phyloP scores from a whole-genome alignment of 495 filamentous ascomycete species.

The Penicillium pulvis region DNA sequence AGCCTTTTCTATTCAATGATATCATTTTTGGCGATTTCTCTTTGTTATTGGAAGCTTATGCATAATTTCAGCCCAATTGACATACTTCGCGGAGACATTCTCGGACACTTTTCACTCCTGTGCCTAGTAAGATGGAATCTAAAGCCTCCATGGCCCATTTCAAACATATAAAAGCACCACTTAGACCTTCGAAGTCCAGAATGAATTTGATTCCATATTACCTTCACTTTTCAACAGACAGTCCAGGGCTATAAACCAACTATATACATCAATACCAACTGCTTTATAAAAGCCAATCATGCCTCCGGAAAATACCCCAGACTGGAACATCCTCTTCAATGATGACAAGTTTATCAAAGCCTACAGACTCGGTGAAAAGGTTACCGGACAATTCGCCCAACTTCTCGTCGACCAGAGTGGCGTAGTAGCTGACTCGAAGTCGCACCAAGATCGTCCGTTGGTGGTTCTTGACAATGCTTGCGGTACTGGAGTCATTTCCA shows the following conservation, averaged over 20 bases:
- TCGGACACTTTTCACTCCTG: conserved; percentile 32
- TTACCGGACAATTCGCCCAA: conserved; percentile 34
- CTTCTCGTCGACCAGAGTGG: conserved; percentile 35
- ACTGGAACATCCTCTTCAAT: conserved; percentile 25
- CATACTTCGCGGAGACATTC: conserved; percentile 27
- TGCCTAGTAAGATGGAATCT: not conserved
- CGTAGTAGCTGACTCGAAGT: conserved; percentile 19
- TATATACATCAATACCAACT: not conserved
- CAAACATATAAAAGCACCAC: conserved; percentile 1
- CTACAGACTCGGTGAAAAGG: conserved; percentile 36
- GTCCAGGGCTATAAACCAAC: not conserved
- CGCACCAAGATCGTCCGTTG: conserved; percentile 21
- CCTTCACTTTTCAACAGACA: not conserved
- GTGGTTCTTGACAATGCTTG: conserved; percentile 45
- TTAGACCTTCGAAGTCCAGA: not conserved
- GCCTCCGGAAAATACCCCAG: not conserved
- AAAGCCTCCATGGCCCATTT: not conserved
- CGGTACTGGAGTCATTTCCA: conserved; percentile 43
- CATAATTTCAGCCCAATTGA: no score
- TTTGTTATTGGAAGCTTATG: no score
- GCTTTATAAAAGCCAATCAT: not conserved
- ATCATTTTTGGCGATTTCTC: no score
- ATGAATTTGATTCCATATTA: not conserved
- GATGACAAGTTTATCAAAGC: conserved; percentile 30
- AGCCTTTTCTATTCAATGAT: not conserved